phyloP scores from a whole-genome alignment of 306 rosid species.

The Vigna mungo region DNA sequence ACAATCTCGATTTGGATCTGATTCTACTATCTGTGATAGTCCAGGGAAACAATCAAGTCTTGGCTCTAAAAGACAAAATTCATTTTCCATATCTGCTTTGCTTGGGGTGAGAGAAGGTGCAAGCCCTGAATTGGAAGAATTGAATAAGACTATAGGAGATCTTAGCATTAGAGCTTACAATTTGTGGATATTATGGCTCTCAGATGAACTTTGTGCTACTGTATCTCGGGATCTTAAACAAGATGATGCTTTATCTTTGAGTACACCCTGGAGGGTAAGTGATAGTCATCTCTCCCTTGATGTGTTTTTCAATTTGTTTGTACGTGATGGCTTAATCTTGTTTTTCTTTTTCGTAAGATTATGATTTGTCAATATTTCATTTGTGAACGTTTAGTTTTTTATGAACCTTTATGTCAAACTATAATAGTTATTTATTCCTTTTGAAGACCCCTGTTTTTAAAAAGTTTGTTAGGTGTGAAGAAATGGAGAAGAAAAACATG shows the following conservation, averaged over 20 bases:
- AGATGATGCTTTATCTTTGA: conserved; percentile 79
- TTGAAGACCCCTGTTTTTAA: not conserved
- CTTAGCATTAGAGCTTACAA: conserved; percentile 85
- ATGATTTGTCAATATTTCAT: conserved; percentile 1
- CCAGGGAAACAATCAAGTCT: conserved; percentile 55
- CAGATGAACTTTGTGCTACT: conserved; percentile 74
- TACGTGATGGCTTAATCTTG: conserved; percentile 25
- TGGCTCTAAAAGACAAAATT: conserved; percentile 63
- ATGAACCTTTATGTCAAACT: conserved; percentile 5
- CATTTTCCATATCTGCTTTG: conserved; percentile 77
- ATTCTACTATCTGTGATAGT: conserved; percentile 64
- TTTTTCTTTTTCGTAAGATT: conserved; percentile 3
- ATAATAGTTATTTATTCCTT: conserved; percentile 33
- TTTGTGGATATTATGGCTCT: conserved; percentile 91
- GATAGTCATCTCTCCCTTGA: conserved; percentile 5
- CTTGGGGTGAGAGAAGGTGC: conserved; percentile 80
- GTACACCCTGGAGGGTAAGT: conserved; percentile 87
- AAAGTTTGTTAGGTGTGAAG: conserved; percentile 11
- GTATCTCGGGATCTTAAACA: conserved; percentile 72
- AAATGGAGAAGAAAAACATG: conserved; percentile 10
- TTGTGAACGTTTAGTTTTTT: conserved; percentile 22
- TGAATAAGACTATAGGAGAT: conserved; percentile 66
- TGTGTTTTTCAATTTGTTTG: conserved; percentile 17
- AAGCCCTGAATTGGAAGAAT: conserved; percentile 83
- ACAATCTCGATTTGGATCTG: conserved; percentile 64